Evolutionary conservation across 805 yeast genomes (phyloP), one percentile per base, ranked within the genome.

Genomic region (Saccharomycopsis olivae): DNA sequence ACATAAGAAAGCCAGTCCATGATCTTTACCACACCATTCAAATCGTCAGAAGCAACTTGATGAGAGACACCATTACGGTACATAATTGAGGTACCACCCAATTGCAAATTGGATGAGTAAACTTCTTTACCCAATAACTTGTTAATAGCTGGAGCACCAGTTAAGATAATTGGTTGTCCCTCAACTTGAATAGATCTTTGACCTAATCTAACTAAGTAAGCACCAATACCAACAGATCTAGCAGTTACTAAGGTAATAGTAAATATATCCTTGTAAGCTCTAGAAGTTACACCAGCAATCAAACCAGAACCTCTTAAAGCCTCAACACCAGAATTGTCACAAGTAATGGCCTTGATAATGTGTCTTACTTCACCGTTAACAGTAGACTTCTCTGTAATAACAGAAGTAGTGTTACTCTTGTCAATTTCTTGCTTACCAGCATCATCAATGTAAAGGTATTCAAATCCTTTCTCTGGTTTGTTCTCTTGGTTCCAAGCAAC

Each of bases 211-310:
- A 92, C 98, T 59, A 92, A 71, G 59, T 92, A 92, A 34, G 99
- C 99, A 69, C 99, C 99, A 61, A 92, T 92, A 79, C 99, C 99
- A 55, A 92, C 99, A 38, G 97, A 88, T 72, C 99, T 80, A 68
- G 97, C 88, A n/a, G 98, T 92, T 41, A 92, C 98, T 60, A 92
- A 71, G n/a, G 98, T 89, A 44, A 88, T 76, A 16, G 99, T 92
- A 69, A 92, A 92, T 48, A 92, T 92, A 58, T 92, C 99, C 60
- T 84, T 83, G 75, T 92, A 92, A 16, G 98, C 98, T 60, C 86
- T 79, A 10, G 96, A 84, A 35, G 99, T 92, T 21, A 95, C 95
- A 64, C 99, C 99, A 17, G 99, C 99, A 65, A 92, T 92, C 56
- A 92, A 71, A 66, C 97, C 99, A 40, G 97, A 89, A 29, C 99